Base-by-base conservation (phyloP, 148 eudicot species). In the Oxyria digyna region DNA sequence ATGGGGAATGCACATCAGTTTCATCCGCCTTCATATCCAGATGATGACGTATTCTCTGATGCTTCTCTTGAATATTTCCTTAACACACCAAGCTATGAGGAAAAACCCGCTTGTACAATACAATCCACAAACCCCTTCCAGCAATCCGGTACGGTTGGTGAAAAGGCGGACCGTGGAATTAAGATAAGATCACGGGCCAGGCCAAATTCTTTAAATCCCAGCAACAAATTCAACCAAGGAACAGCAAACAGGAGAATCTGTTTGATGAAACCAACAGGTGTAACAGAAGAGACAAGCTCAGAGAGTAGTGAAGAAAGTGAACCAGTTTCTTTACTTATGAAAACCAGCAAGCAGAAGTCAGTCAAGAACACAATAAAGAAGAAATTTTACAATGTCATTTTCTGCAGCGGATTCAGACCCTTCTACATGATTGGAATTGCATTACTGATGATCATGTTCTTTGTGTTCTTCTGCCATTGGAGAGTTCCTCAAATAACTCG, bases 111-210 rank as follows among this genome's bases (percentile, higher is more conserved):
- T 8, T n/a, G 0, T 11, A 27, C 45, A 55, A 71, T 29, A n/a
- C 67, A 40, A 54, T 71, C 54, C 40, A 27, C 68, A 18, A 26
- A 67, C 37, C 64, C 67, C 35, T 18, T 29, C 24, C 68, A 67
- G 62, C 75, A 72, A 45, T 45, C 70, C 72, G 68, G n/a, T 74
- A 49, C 68, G 27, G 14, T 38, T 27, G 42, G 20, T 59, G 75
- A 63, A 46, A 21, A 7, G 52, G 50, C 49, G 35, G 81, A 70
- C 9, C 73, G 82, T 43, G 86, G 86, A 73, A 84, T 84, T 43
- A 78, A 55, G 59, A 59, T 78, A 46, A 81, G 85, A 78, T 0
- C 71, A n/a, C 91, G 55, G 17, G 15, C 23, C 13, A 42, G 57
- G n/a, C 37, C 55, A 5, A 31, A 82, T 14, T 73, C 54, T 23